Evolutionary conservation across 1,139 yeast genomes (phyloP), one percentile per base, ranked within the genome.

Genomic region (Neolecta irregularis): DNA sequence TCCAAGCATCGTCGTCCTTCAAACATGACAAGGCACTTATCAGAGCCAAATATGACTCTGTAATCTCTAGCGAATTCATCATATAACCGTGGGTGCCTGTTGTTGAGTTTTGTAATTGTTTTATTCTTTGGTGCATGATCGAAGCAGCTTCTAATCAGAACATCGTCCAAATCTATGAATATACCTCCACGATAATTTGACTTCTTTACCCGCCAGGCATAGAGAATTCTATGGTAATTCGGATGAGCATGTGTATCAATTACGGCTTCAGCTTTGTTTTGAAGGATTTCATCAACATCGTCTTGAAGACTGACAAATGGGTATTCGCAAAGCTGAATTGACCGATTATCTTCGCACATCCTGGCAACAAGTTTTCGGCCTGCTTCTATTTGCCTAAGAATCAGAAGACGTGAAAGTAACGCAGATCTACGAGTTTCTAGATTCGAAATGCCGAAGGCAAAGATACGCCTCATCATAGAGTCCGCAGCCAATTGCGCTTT

Each of bases 21-120:
- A 38, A 28, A 19, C 41, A 38, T 4, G 38, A 24, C 11, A 38
- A 23, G 9, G 40, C 41, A 23, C 32, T 35, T 31, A 38, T 30
- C 16, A 38, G 33, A 9, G 41, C 36, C 19, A 38, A 31, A 24
- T 38, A 38, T 8, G 31, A 32, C 31, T 38, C 41, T 22, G 39
- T 32, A 18, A 38, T 26, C 8, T 38, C 40, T 23, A 38, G 19
- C 22, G 34, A 34, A n/a, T 32, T 33, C 17, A 33, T 31, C 12
- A 24, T 35, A 12, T 31, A 26, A 12, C 32, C 35, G 15, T 28
- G 26, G 13, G 33, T 26, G 13, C 30, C 24, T 15, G 22, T 30
- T 9, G 39, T 22, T 12, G 34, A 20, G 24, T 26, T 28, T 24
- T 20, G 24, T 16, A 38, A 26, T 17, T 29, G 30, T 26, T 38